Evolutionary conservation across 495 filamentous ascomycete genomes (phyloP), one percentile per base, ranked within the genome.

Genomic region (Penicillium soppii): DNA sequence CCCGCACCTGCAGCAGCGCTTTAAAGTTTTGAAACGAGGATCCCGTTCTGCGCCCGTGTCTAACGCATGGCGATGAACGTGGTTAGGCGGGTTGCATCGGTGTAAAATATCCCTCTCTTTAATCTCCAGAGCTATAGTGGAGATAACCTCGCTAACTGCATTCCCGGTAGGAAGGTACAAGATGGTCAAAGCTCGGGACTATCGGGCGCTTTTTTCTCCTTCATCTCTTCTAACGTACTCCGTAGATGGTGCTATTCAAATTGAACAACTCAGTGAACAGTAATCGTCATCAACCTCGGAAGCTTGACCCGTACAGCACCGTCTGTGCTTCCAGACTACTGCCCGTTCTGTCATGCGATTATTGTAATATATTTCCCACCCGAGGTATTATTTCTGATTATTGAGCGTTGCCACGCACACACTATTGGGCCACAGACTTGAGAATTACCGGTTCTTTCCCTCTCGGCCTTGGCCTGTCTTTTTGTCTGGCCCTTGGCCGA

Each of bases 61-160:
- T 35, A 35, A 50, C 10, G 45, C n/a, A n/a, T n/a, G n/a, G n/a
- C n/a, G 50, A 62, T 62, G 52, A 62, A 59, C 56, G 59, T 59
- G 59, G n/a, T n/a, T n/a, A n/a, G n/a, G n/a, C n/a, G n/a, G 59
- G 32, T 55, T 52, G 50, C 41, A 5, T 40, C 29, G 25, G 27
- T 10, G 2, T 20, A 15, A 9, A 46, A 30, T 22, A 52, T 39
- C 25, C 36, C 32, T 29, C 16, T 45, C 10, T 9, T 23, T 19
- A 20, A 33, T 21, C 43, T 46, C 19, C 37, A 15, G 32, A 32
- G 22, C 23, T 17, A 37, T 39, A 19, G 45, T 15, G 7, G 15
- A 23, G 26, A 7, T 22, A 27, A 15, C 39, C 46, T n/a, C n/a
- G n/a, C n/a, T 42, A 27, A 22, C 8, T 37, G 16, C 36, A n/a